phyloP scores from a whole-genome alignment of 1,284 basidiomycete species.

The Ganoderma lucidum region DNA sequence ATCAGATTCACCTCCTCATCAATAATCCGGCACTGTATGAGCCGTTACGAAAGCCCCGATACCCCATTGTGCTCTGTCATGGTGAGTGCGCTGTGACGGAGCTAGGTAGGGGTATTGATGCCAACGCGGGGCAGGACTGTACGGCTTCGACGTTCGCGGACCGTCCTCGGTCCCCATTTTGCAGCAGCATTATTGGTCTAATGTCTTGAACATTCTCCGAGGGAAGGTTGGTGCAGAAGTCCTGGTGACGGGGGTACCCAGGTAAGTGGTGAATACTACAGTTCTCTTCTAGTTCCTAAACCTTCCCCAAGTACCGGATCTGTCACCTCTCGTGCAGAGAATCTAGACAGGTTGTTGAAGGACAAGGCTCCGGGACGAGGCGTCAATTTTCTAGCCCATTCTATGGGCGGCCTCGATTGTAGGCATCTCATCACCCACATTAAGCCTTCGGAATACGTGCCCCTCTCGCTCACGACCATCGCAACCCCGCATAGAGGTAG shows the following conservation, averaged over 20 bases:
- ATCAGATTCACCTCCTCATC: slow-evolving; percentile 79
- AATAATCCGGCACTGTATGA: slow-evolving; percentile 77
- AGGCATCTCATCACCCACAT: slow-evolving; percentile 91
- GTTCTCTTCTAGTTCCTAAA: neutral
- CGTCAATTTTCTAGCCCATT: slow-evolving; percentile 95
- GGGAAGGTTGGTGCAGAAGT: slow-evolving; percentile 91
- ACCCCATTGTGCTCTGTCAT: slow-evolving; percentile 95
- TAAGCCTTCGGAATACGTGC: slow-evolving; percentile 84
- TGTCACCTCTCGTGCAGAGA: slow-evolving; percentile 84
- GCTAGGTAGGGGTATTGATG: slow-evolving; percentile 21
- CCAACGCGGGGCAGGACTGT: slow-evolving; percentile 68
- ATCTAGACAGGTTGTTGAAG: slow-evolving; percentile 80
- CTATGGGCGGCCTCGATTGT: slow-evolving; percentile 97
- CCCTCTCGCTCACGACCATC: slow-evolving; percentile 89
- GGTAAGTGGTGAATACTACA: slow-evolving; percentile 56
- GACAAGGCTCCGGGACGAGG: slow-evolving; percentile 73
- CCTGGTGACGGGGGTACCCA: slow-evolving; percentile 94
- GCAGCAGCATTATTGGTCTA: slow-evolving; percentile 95
- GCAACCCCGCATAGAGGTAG: slow-evolving; percentile 96
- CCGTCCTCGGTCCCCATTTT: slow-evolving; percentile 80
- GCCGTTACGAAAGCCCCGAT: slow-evolving; percentile 80
- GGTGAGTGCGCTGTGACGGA: slow-evolving; percentile 58
- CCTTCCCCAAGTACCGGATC: slow-evolving; percentile 82
- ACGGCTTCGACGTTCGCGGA: slow-evolving; percentile 92
- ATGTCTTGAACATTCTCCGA: slow-evolving; percentile 85